Conservation (phyloP, 768 basidiomycete species). For the Jaapia argillacea region DNA sequence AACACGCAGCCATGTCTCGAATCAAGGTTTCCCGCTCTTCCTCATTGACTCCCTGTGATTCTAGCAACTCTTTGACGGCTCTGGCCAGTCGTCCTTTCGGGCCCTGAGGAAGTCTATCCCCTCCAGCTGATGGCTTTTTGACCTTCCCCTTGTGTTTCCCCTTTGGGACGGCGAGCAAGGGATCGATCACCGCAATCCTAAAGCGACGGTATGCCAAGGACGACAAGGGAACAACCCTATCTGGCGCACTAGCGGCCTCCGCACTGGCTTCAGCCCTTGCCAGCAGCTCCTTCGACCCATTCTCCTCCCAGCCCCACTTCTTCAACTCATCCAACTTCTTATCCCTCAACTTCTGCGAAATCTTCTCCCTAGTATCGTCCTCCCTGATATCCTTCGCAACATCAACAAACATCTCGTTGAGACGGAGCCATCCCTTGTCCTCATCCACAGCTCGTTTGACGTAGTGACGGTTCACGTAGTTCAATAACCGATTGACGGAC, state of each 20-base stretch:
- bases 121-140: slow-evolving; percentile 33
- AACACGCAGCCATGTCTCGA: slow-evolving; percentile 36
- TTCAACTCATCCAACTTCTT: slow-evolving; percentile 50
- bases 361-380: slow-evolving; percentile 47
- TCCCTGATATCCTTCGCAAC: slow-evolving; percentile 42
- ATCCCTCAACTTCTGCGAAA: slow-evolving; percentile 49
- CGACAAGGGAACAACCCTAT: slow-evolving; percentile 54
- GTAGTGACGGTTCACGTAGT: slow-evolving; percentile 62
- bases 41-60: slow-evolving; percentile 35
- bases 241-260: slow-evolving; percentile 60
- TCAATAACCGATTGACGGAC: slow-evolving; percentile 62
- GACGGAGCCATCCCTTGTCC: slow-evolving; percentile 67
- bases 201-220: slow-evolving; percentile 65
- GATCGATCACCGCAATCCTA: slow-evolving; percentile 63
- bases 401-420: slow-evolving; percentile 54
- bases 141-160: slow-evolving; percentile 42
- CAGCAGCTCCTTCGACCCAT: slow-evolving; percentile 34
- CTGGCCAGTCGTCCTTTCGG: slow-evolving; percentile 64
- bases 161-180: slow-evolving; percentile 59
- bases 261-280: slow-evolving; percentile 58
- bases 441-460: slow-evolving; percentile 72
- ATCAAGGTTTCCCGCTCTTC: slow-evolving; percentile 38
- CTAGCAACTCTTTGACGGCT: slow-evolving; percentile 54
- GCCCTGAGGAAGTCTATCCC: slow-evolving; percentile 27
- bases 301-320: slow-evolving; percentile 60